Evolutionary conservation across 2,329 filamentous ascomycete genomes (phyloP), one percentile per base, ranked within the genome.

Genomic region (Dryadomyces sulphureus): DNA sequence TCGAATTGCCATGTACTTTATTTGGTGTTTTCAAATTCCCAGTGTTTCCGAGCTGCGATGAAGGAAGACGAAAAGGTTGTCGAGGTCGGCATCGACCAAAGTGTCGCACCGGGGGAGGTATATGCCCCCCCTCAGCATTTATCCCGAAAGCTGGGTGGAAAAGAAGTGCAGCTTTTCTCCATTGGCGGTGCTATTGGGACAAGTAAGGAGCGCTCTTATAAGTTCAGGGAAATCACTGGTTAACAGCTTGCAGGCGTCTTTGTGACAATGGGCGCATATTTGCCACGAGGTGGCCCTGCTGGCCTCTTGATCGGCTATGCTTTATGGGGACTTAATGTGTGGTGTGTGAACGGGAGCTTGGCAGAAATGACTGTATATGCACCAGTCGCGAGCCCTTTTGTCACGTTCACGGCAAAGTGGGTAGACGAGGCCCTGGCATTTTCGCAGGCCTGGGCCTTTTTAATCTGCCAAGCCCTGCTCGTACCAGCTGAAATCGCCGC

Each of bases 341-440:
- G 79, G n/a, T 69, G 70, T 43, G 65, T 79, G 35, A 79, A 58
- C 43, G 49, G 54, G 24, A 56, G 53, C 56, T 75, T 83, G 65
- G 79, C 79, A 8, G 82, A 87, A 59, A 84, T 87, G 81, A 81
- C 84, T 7, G 83, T 80, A 0, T 86, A 83, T 53, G 65, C 85
- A 3, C 83, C 83, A 7, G 83, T 88, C 46, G 84, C 81, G 0
- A 84, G 80, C 34, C 81, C 82, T 0, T 88, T 88, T 58, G 84
- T 87, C 57, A 77, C 79, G 17, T 85, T 87, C 55, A 82, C 39
- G 7, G 39, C 39, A 3, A 7, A 38, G 2, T 47, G 39, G 45
- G 65, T 68, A 38, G 65, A 69, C 47, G 62, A 64, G 41, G 63
- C 65, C 2, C 57, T 67, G 9, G 66, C 64, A 22, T 72, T 69